A percentile compares a stretch with the other conserved stretches of the same genome.
Evolutionary conservation across 148 eudicot species (phyloP).

Genomic region (Cornus florida): DNA sequence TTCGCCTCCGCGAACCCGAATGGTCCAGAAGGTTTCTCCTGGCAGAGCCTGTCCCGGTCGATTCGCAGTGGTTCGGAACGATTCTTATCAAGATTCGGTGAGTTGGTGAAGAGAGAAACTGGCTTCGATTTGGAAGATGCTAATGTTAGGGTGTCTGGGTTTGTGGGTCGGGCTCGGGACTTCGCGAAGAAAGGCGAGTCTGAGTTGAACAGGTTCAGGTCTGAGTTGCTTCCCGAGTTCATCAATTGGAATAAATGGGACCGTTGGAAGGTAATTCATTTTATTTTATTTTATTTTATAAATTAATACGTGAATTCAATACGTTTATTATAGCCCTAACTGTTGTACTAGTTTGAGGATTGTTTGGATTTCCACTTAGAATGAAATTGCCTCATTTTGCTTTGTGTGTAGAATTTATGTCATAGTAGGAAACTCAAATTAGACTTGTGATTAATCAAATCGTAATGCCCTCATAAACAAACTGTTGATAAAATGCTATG

Average conservation of each 20-base stretch:
- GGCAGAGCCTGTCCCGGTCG: slow-evolving; percentile 43
- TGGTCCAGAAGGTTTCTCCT: slow-evolving; percentile 45
- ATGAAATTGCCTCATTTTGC: background rate
- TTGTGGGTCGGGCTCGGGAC: slow-evolving; percentile 29
- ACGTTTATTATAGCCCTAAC: no score
- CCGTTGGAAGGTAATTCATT: slow-evolving; percentile 61
- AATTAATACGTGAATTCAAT: no score
- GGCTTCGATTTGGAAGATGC: slow-evolving; percentile 46
- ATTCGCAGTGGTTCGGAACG: slow-evolving; percentile 46
- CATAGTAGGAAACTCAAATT: background rate
- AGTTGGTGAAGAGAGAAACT: slow-evolving; percentile 63
- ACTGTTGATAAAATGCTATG: background rate
- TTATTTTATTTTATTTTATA: no score
- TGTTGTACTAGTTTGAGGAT: no score
- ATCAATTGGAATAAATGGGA: slow-evolving; percentile 67
- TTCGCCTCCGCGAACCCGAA: slow-evolving; percentile 41
- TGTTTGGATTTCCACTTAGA: background rate
- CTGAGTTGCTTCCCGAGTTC: slow-evolving; percentile 53
- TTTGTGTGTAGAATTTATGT: background rate
- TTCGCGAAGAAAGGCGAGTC: slow-evolving; percentile 14
- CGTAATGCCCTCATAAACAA: no score
- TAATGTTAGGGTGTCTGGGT: slow-evolving; percentile 24
- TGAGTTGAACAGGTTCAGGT: slow-evolving; percentile 44
- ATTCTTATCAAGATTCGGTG: slow-evolving; percentile 43
- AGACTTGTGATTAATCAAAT: background rate